Percentiles rank a stretch among this genome's conserved stretches.
These are phyloP conservation scores for Cucurbita ficifolia DNA, from an alignment of 306 rosid species.

Conservation along the genomic window DNA sequence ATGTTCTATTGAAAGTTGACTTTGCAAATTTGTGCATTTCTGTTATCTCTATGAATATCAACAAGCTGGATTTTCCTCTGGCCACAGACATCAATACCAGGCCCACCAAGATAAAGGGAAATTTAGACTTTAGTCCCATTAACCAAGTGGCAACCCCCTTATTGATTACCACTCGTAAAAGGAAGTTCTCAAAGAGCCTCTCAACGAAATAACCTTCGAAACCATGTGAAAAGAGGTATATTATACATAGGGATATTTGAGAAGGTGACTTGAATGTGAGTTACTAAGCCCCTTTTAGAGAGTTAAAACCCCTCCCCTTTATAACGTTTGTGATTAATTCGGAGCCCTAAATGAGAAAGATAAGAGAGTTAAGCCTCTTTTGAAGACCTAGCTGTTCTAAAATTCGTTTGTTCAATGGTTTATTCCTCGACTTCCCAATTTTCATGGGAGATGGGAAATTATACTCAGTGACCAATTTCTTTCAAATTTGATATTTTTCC, in stretches of 20 bases:
- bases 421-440: background rate
- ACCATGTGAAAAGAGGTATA: background rate
- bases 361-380: background rate
- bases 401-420: background rate
- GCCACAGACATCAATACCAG: background rate
- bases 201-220: background rate
- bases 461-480: background rate
- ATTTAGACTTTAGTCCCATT: background rate
- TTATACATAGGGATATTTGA: background rate
- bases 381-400: background rate
- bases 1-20: background rate
- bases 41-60: background rate
- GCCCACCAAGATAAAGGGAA: background rate
- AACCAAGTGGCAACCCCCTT: background rate
- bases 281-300: background rate
- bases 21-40: background rate
- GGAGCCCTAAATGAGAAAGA: background rate
- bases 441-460: background rate
- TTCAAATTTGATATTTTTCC: background rate
- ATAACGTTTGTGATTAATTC: background rate
- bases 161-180: background rate
- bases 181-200: background rate
- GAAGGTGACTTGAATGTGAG: background rate
- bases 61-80: background rate
- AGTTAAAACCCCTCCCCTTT: background rate